A percentile compares a stretch with the other conserved stretches of the same genome.
phyloP scores from a whole-genome alignment of 2,329 filamentous ascomycete genomes.

The Clathrospora elynae region DNA sequence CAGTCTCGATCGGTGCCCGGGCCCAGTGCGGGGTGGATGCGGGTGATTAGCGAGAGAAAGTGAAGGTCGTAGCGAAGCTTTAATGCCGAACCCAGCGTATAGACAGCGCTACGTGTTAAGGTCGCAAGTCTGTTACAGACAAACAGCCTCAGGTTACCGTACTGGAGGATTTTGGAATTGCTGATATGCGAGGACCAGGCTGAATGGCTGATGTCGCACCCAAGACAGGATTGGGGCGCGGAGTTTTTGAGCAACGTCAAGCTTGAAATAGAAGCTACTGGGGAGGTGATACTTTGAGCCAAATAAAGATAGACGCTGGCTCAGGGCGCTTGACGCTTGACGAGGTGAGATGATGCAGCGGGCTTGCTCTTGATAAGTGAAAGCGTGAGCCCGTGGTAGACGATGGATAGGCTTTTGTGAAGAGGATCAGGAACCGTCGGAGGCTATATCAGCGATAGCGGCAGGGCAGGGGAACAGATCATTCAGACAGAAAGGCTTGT shows the following conservation, averaged over 20 bases:
- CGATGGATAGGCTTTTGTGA: conserved; percentile 42
- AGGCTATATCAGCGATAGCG: conserved; percentile 47
- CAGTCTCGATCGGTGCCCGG: conserved; percentile 35
- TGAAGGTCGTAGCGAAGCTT: conserved; percentile 32
- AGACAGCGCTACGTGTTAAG: conserved; percentile 29
- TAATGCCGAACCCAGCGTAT: conserved; percentile 30
- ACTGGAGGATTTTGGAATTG: conserved; percentile 33
- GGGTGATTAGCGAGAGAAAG: conserved; percentile 37
- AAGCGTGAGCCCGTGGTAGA: conserved; percentile 33
- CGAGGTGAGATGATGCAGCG: conserved; percentile 31
- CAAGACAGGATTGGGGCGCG: conserved; percentile 40
- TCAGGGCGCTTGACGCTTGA: conserved; percentile 25
- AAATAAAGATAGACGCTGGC: conserved; percentile 39
- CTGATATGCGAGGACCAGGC: conserved; percentile 42
- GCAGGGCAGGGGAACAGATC: conserved; percentile 46
- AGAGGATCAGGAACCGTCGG: conserved; percentile 41
- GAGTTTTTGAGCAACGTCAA: conserved; percentile 41
- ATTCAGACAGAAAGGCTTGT: conserved; percentile 48
- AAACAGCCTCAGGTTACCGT: conserved; percentile 27
- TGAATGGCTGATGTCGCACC: conserved; percentile 44
- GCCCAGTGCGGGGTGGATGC: conserved; percentile 39
- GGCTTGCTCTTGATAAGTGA: conserved; percentile 38
- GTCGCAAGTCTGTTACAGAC: conserved; percentile 34
- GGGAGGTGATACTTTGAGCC: conserved; percentile 34
- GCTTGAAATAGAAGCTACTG: conserved; percentile 44